These are phyloP conservation scores for Neopestalotiopsis sp. DNA, from an alignment of 2,329 filamentous ascomycete species.

Conservation along the genomic window DNA sequence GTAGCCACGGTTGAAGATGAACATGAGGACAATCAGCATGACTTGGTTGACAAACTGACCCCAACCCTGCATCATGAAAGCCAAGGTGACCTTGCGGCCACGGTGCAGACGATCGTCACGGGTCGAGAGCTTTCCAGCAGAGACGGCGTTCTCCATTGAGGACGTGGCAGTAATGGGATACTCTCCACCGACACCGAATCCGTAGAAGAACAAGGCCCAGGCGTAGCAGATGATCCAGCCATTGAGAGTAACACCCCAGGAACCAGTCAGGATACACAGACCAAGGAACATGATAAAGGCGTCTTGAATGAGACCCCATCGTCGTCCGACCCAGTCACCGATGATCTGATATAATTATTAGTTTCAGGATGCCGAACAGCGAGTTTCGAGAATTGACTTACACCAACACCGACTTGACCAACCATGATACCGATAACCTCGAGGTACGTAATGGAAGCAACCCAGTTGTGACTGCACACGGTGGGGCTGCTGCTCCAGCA, in stretches of 20 bases:
- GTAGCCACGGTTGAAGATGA: slow-evolving; percentile 84
- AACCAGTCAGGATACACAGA: slow-evolving; percentile 87
- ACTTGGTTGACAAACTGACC: slow-evolving; percentile 95
- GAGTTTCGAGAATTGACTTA: slow-evolving; percentile 46
- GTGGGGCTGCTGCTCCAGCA: slow-evolving; percentile 71
- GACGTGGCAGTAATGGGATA: slow-evolving; percentile 97
- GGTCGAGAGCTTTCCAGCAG: slow-evolving; percentile 86
- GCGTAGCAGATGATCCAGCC: slow-evolving; percentile 98
- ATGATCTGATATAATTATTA: slow-evolving; percentile 47
- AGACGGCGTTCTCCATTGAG: slow-evolving; percentile 89
- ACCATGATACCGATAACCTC: slow-evolving; percentile 96
- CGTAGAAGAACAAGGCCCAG: slow-evolving; percentile 93
- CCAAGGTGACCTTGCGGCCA: slow-evolving; percentile 92
- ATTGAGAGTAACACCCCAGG: slow-evolving; percentile 85
- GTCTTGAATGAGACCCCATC: slow-evolving; percentile 96
- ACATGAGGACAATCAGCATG: slow-evolving; percentile 81
- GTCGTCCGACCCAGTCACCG: slow-evolving; percentile 80
- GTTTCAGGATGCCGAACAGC: slow-evolving; percentile 15
- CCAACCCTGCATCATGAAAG: slow-evolving; percentile 99
- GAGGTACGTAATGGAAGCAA: slow-evolving; percentile 84
- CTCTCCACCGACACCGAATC: slow-evolving; percentile 78
- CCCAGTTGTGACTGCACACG: slow-evolving; percentile 80
- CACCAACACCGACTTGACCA: slow-evolving; percentile 86
- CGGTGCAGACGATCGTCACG: slow-evolving; percentile 93
- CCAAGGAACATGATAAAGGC: slow-evolving; percentile 93